A percentile compares a stretch with the other conserved stretches of the same genome.
These are phyloP conservation scores for Ambrosia trifida DNA, from an alignment of 129 eudicot genomes.

Conservation along the genomic window DNA sequence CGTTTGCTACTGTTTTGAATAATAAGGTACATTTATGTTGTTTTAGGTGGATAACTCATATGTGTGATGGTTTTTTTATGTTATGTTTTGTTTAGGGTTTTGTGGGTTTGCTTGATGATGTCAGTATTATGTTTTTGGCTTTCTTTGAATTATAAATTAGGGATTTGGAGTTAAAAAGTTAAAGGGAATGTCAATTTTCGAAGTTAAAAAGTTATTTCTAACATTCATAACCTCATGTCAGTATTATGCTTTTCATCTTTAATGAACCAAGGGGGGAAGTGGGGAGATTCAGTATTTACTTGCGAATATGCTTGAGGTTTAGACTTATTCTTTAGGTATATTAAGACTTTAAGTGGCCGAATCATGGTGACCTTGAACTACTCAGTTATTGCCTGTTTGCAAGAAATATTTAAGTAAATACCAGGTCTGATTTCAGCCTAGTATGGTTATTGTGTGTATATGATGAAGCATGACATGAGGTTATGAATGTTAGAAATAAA, in stretches of 20 bases:
- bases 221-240: too few species aligned
- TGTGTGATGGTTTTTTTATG: not conserved
- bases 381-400: not conserved
- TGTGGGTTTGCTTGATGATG: not conserved
- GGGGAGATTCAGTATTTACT: not conserved
- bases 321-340: not conserved
- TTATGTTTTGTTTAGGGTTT: not conserved
- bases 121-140: not conserved
- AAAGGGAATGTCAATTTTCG: not conserved
- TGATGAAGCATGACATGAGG: not conserved
- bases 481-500: not conserved
- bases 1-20: constrained; percentile 28
- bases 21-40: constrained; percentile 39
- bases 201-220: too few species aligned
- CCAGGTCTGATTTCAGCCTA: not conserved
- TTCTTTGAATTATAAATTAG: not conserved
- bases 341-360: not conserved
- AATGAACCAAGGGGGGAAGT: not conserved
- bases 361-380: constrained; percentile 7
- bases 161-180: constrained; percentile 6
- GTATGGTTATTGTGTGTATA: not conserved
- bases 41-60: too few species aligned
- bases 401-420: not conserved
- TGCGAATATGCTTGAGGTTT: not conserved
- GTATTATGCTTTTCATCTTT: too few species aligned